Evolutionary conservation across 2,329 filamentous ascomycete species (phyloP), one percentile per base, ranked within the genome.

Genomic region (Endocalyx cinctus): DNA sequence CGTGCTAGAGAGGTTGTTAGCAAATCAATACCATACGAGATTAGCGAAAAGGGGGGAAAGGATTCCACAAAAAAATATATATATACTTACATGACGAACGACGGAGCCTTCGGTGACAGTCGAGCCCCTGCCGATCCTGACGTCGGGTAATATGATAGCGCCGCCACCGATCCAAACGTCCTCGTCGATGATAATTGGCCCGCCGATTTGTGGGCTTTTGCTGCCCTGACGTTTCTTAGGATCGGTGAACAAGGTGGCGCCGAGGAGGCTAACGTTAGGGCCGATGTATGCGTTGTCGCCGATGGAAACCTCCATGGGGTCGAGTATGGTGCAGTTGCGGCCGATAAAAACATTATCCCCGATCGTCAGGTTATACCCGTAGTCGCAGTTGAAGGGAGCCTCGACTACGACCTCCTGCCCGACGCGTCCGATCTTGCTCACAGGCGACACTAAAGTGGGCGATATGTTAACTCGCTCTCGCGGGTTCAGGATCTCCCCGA

Each of bases 281-380:
- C 87, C 87, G 44, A 89, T 82, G 54, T 83, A 74, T 32, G 77
- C 79, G 38, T 85, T 78, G 41, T 86, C 77, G 3, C 89, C 89
- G 50, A 97, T 88, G 29, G 70, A 79, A 39, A 97, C 84, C 43
- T 81, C 73, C 55, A 82, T 84, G n/a, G 88, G 82, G 56, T 98
- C 92, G 35, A 89, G 78, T 52, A 97, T 82, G 17, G 80, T 82
- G 59, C 89, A 96, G 51, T 87, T 84, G 35, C 85, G 76, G 13
- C 84, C 86, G 46, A 98, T 84, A 35, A 82, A 76, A 3, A 94
- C 87, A 43, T 92, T 82, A 47, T 89, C 82, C 10, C 86, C 89
- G 46, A 98, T 84, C 29, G 76, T 75, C 49, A 97, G 84, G 58
- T 98, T 97, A 64, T 95, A 97, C 1, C 92, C 92, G 52, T 96